These are phyloP conservation scores for Meyerozyma carpophila DNA, from an alignment of 1,139 yeast genomes.

Conservation along the genomic window DNA sequence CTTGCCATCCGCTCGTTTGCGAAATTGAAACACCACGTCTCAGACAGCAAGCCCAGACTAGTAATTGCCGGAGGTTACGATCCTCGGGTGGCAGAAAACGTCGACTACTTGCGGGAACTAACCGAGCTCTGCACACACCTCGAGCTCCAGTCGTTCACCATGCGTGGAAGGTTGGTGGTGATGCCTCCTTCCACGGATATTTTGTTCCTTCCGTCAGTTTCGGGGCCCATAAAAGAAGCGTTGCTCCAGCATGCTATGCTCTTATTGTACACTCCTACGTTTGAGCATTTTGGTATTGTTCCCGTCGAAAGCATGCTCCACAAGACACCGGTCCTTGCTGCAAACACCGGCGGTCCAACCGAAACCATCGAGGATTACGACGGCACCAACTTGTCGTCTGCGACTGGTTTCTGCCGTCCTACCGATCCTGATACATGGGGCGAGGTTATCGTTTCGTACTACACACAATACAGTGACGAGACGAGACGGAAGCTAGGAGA, in stretches of 20 bases:
- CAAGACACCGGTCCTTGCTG: constrained; percentile 80
- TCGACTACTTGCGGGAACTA: constrained; percentile 61
- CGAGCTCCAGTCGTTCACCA: constrained; percentile 41
- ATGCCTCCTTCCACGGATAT: constrained; percentile 45
- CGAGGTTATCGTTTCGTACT: constrained; percentile 42
- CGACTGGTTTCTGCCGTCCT: constrained; percentile 74
- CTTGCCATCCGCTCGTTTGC: constrained; percentile 70
- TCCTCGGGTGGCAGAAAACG: constrained; percentile 68
- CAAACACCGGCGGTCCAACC: constrained; percentile 86
- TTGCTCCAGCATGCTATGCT: constrained; percentile 54
- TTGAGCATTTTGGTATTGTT: constrained; percentile 96
- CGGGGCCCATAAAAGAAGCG: constrained; percentile 59
- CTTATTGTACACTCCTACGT: constrained; percentile 81
- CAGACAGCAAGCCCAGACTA: constrained; percentile 33
- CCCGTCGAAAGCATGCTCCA: constrained; percentile 92
- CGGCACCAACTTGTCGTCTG: constrained; percentile 30
- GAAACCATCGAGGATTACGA: constrained; percentile 62
- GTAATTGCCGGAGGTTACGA: constrained; percentile 95
- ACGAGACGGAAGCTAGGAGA: constrained; percentile 32
- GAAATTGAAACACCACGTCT: constrained; percentile 20
- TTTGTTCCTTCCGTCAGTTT: constrained; percentile 75
- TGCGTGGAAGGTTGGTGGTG: constrained; percentile 39
- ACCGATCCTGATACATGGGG: constrained; percentile 62
- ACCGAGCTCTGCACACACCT: constrained; percentile 42
- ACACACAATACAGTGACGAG: constrained; percentile 21